These are phyloP conservation scores for Fusarium sp. DNA, from an alignment of 2,329 filamentous ascomycete genomes.

Conservation along the genomic window DNA sequence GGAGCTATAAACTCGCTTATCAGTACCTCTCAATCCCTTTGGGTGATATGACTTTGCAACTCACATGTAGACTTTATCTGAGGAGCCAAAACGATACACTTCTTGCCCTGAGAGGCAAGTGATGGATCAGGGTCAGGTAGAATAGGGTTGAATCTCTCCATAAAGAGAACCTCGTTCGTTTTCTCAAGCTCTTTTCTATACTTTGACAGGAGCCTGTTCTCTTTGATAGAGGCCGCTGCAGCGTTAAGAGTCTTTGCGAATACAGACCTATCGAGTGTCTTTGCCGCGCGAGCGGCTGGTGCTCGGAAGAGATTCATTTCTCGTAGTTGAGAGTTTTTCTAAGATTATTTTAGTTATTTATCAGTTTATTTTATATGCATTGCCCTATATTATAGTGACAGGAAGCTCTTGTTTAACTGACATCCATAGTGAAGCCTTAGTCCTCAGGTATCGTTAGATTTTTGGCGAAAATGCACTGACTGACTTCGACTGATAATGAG, in stretches of 20 bases:
- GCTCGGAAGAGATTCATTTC: constrained; percentile 77
- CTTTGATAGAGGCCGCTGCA: constrained; percentile 82
- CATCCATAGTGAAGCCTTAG: constrained; percentile 51
- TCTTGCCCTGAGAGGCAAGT: constrained; percentile 68
- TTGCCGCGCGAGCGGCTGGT: constrained; percentile 82
- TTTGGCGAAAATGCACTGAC: constrained; percentile 43
- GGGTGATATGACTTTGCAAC: constrained; percentile 15
- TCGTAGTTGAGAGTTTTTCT: constrained; percentile 51
- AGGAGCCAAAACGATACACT: constrained; percentile 72
- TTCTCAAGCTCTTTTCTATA: constrained; percentile 76
- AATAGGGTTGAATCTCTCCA: constrained; percentile 75
- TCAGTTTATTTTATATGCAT: constrained; percentile 3
- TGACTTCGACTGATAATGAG: constrained; percentile 21
- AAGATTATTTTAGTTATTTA: constrained; percentile 14
- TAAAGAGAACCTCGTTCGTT: constrained; percentile 73
- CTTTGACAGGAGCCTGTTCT: constrained; percentile 79
- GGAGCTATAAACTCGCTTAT: constrained; percentile 55
- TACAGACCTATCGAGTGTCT: constrained; percentile 83
- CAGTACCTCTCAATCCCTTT: constrained; percentile 1
- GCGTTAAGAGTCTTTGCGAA: constrained; percentile 83
- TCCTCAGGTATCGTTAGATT: constrained; percentile 41
- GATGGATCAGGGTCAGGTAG: constrained; percentile 70
- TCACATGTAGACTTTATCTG: constrained; percentile 67
- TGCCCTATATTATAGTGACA: constrained; percentile 10
- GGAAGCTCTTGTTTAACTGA: constrained; percentile 42